Evolutionary conservation across 495 filamentous ascomycete genomes (phyloP).

Genomic region (Usnea hakonensis): DNA sequence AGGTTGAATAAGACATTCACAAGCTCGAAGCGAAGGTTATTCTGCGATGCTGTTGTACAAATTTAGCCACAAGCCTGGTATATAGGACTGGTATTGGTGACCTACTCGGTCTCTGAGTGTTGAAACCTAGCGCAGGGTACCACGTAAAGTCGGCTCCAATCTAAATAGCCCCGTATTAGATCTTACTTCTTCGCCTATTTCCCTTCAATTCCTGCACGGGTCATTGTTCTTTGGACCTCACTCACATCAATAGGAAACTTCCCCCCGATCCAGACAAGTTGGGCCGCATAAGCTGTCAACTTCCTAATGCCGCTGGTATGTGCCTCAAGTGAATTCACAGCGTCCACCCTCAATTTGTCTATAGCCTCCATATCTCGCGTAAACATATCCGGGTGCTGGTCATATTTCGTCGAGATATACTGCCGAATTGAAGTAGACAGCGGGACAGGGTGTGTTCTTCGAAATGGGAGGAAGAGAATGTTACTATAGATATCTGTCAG

Average conservation of each 20-base stretch:
- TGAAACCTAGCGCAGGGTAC: slow-evolving; percentile 90
- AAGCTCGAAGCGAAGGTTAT: slow-evolving; percentile 92
- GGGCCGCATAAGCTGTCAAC: slow-evolving; percentile 80
- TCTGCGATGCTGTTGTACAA: slow-evolving; percentile 55
- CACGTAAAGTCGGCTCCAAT: slow-evolving; percentile 93
- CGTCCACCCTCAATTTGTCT: slow-evolving; percentile 71
- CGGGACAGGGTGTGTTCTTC: slow-evolving; percentile 67
- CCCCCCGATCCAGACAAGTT: slow-evolving; percentile 86
- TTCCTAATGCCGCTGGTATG: slow-evolving; percentile 85
- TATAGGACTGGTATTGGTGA: slow-evolving; percentile 4
- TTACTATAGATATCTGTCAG: slow-evolving; percentile 30
- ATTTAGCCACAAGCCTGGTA: slow-evolving; percentile 10
- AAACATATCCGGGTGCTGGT: slow-evolving; percentile 98
- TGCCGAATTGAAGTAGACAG: slow-evolving; percentile 79
- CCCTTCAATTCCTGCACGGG: background rate
- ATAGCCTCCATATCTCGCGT: slow-evolving; percentile 78
- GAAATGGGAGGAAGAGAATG: slow-evolving; percentile 70
- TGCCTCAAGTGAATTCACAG: slow-evolving; percentile 78
- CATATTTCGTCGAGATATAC: slow-evolving; percentile 98
- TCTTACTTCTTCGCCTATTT: slow-evolving; percentile 1
- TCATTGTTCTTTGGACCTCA: slow-evolving; percentile 12
- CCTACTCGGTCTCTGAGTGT: slow-evolving; percentile 62
- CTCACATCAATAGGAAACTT: slow-evolving; percentile 95
- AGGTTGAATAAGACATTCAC: slow-evolving; percentile 92
- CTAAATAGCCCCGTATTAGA: slow-evolving; percentile 34